Evolutionary conservation across 1,284 basidiomycete genomes (phyloP).

Genomic region (Marasmius fiardii): DNA sequence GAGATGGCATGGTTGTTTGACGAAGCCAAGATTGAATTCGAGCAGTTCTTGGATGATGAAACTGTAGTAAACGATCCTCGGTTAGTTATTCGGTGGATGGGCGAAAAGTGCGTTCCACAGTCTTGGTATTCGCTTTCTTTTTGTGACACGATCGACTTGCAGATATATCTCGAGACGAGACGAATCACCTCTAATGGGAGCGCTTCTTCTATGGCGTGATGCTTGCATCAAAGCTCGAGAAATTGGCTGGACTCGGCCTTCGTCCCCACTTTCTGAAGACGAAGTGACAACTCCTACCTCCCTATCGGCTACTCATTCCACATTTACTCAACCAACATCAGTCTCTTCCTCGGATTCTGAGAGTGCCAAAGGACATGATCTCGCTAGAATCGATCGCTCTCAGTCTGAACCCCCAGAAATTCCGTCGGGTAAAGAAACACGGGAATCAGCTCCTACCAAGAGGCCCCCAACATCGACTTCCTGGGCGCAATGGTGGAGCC

Average conservation of each 20-base stretch:
- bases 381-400: conserved; percentile 19
- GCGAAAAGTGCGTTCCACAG: conserved; percentile 50
- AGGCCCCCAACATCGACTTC: conserved; percentile 56
- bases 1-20: conserved; percentile 54
- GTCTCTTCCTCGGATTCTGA: conserved; percentile 7
- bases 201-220: conserved; percentile 60
- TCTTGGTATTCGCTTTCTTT: background rate
- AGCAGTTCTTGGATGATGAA: conserved; percentile 53
- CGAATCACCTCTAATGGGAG: conserved; percentile 62
- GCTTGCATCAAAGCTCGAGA: conserved; percentile 24
- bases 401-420: conserved; percentile 37
- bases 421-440: conserved; percentile 18
- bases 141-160: background rate
- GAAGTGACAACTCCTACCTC: background rate
- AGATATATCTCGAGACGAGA: conserved; percentile 66
- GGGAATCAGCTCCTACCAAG: conserved; percentile 14
- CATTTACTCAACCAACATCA: conserved; percentile 1
- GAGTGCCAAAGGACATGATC: conserved; percentile 22
- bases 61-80: conserved; percentile 49
- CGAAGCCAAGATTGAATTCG: conserved; percentile 50
- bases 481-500: conserved; percentile 78
- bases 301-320: background rate
- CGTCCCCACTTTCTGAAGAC: conserved; percentile 31
- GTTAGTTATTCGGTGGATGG: conserved; percentile 66
- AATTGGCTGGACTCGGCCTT: conserved; percentile 19